Conservation (phyloP, 352 stramenopile genomes). For the Phytophthora tentaculata region DNA sequence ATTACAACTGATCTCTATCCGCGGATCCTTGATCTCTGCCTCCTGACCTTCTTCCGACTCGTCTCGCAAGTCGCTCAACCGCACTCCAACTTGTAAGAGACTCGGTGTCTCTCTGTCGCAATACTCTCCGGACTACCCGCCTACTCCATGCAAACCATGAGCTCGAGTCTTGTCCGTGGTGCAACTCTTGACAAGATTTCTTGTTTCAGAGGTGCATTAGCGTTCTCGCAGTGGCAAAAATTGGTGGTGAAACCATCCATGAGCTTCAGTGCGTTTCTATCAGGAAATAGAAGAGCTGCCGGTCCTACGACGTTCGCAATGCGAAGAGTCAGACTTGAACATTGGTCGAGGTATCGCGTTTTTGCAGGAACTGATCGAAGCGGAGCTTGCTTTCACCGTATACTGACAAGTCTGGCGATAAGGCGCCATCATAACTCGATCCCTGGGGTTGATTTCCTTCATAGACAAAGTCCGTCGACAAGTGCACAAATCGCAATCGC, state of each 20-base stretch:
- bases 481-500: constrained; percentile 53
- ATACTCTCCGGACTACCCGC: no score
- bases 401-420: constrained; percentile 32
- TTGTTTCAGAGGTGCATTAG: constrained; percentile 35
- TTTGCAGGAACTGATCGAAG: constrained; percentile 54
- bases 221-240: constrained; percentile 34
- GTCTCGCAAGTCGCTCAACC: no score
- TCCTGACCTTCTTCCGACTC: no score
- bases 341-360: constrained; percentile 1
- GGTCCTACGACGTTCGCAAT: constrained; percentile 73
- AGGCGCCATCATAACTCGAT: constrained; percentile 37
- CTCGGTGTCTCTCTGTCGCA: no score
- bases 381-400: constrained; percentile 60
- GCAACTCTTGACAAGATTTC: no score
- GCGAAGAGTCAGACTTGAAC: constrained; percentile 45
- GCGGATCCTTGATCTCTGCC: no score
- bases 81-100: no score
- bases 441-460: constrained; percentile 33
- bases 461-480: constrained; percentile 81
- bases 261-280: constrained; percentile 56
- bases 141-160: no score
- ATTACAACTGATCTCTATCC: no score
- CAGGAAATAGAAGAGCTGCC: constrained; percentile 40
- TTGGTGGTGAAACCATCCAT: constrained; percentile 67
- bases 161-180: no score